These are phyloP conservation scores for Fusarium floridanum DNA, from an alignment of 2,329 filamentous ascomycete genomes.

Conservation along the genomic window DNA sequence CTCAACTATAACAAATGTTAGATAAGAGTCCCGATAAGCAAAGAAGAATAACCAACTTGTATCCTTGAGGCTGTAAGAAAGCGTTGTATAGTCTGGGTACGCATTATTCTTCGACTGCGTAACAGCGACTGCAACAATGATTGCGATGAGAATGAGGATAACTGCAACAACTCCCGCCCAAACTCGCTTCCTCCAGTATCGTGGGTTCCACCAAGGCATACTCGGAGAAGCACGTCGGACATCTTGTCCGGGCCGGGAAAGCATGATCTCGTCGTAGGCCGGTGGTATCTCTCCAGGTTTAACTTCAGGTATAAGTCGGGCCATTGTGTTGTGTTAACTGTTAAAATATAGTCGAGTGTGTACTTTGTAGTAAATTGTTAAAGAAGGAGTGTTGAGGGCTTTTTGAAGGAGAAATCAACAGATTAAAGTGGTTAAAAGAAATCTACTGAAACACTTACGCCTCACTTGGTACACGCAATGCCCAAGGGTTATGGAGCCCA, in stretches of 20 bases:
- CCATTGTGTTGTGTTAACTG: constrained; percentile 22
- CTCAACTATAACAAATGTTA: constrained; percentile 54
- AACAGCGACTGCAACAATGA: constrained; percentile 63
- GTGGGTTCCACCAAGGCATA: constrained; percentile 60
- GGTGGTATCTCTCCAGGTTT: constrained; percentile 45
- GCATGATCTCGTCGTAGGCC: constrained; percentile 47
- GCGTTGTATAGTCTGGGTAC: constrained; percentile 62
- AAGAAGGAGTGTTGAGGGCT: not conserved
- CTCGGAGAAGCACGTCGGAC: constrained; percentile 41
- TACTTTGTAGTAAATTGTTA: not conserved
- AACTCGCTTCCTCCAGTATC: constrained; percentile 65
- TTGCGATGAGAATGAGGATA: constrained; percentile 59
- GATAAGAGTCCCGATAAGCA: not conserved
- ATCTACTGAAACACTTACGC: constrained; percentile 7
- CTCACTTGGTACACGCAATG: constrained; percentile 7
- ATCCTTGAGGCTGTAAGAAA: constrained; percentile 63
- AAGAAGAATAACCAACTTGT: constrained; percentile 57
- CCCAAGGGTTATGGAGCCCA: constrained; percentile 7
- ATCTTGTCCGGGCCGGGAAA: constrained; percentile 34
- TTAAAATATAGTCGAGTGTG: not conserved
- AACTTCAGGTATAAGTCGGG: constrained; percentile 13
- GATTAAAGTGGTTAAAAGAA: not conserved
- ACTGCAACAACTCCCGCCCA: constrained; percentile 59
- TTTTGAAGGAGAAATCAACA: not conserved
- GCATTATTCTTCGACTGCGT: constrained; percentile 54